Conservation (phyloP, 352 stramenopile species). For the Albugo candida region DNA sequence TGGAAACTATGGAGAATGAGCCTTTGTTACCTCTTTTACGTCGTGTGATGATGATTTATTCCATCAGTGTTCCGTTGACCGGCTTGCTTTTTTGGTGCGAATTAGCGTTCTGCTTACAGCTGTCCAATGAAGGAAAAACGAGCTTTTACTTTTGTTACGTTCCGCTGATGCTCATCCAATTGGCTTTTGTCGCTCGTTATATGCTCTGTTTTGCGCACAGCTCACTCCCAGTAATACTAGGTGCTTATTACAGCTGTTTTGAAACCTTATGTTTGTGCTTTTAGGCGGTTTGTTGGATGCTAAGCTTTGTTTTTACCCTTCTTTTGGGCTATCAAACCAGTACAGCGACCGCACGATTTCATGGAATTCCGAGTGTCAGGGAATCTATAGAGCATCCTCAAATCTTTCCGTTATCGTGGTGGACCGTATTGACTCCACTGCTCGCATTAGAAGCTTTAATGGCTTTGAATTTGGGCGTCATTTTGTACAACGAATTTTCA, state of each 20-base stretch:
- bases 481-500: slow-evolving; percentile 64
- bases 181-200: slow-evolving; percentile 61
- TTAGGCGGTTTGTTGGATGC: slow-evolving; percentile 55
- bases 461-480: slow-evolving; percentile 21
- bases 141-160: slow-evolving; percentile 66
- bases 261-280: slow-evolving; percentile 2
- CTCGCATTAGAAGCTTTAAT: slow-evolving; percentile 51
- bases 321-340: slow-evolving; percentile 62
- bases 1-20: slow-evolving; percentile 67
- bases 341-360: slow-evolving; percentile 8
- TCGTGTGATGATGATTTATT: slow-evolving; percentile 57
- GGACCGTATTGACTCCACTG: slow-evolving; percentile 38
- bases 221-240: slow-evolving; percentile 40
- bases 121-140: slow-evolving; percentile 21
- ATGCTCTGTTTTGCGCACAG: slow-evolving; percentile 59
- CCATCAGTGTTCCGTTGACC: slow-evolving; percentile 43
- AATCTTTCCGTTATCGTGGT: slow-evolving; percentile 32
- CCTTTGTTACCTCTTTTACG: slow-evolving; percentile 53
- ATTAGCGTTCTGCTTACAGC: slow-evolving; percentile 53
- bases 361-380: slow-evolving; percentile 3
- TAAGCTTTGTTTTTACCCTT: slow-evolving; percentile 62
- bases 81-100: slow-evolving; percentile 64
- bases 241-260: not conserved
- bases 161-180: slow-evolving; percentile 61
- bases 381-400: too few relatives aligned